Evolutionary conservation across 1,284 basidiomycete genomes (phyloP).

Genomic region (Trichosporon coremiiforme): DNA sequence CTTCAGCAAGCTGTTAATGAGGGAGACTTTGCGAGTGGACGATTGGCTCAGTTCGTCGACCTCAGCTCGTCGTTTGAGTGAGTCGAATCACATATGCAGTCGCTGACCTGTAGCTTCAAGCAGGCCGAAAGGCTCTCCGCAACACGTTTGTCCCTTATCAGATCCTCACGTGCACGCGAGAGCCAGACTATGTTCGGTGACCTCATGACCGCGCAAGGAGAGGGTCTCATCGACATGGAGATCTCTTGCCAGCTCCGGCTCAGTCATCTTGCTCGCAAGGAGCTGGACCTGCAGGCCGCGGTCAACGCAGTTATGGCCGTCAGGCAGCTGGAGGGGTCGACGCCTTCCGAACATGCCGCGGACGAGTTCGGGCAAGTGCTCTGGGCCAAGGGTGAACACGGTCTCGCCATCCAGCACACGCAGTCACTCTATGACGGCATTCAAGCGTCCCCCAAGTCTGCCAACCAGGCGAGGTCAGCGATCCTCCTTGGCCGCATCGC

Average conservation of each 20-base stretch:
- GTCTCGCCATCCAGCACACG: conserved; percentile 76
- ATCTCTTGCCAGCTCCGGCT: conserved; percentile 70
- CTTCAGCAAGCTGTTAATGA: conserved; percentile 36
- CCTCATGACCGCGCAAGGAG: conserved; percentile 63
- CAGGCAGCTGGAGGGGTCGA: conserved; percentile 63
- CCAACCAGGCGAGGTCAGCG: conserved; percentile 20
- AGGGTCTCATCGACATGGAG: conserved; percentile 66
- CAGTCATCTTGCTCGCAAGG: conserved; percentile 71
- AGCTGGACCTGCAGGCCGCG: conserved; percentile 74
- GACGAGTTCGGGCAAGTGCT: conserved; percentile 84
- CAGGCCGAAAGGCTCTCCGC: conserved; percentile 77
- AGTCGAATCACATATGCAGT: conserved; percentile 43
- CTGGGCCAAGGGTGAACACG: conserved; percentile 84
- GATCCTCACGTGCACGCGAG: conserved; percentile 67
- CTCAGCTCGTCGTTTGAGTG: conserved; percentile 68
- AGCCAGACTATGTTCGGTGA: conserved; percentile 63
- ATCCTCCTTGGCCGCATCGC: conserved; percentile 62
- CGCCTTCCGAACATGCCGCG: conserved; percentile 57
- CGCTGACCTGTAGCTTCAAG: conserved; percentile 63
- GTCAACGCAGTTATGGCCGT: conserved; percentile 81
- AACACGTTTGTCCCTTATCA: conserved; percentile 79
- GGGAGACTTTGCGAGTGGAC: conserved; percentile 52
- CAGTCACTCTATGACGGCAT: conserved; percentile 31
- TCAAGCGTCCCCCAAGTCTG: not conserved
- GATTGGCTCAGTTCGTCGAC: conserved; percentile 60